Conservation (phyloP, 2,329 filamentous ascomycete genomes). For the Ceratocystis harringtonii region DNA sequence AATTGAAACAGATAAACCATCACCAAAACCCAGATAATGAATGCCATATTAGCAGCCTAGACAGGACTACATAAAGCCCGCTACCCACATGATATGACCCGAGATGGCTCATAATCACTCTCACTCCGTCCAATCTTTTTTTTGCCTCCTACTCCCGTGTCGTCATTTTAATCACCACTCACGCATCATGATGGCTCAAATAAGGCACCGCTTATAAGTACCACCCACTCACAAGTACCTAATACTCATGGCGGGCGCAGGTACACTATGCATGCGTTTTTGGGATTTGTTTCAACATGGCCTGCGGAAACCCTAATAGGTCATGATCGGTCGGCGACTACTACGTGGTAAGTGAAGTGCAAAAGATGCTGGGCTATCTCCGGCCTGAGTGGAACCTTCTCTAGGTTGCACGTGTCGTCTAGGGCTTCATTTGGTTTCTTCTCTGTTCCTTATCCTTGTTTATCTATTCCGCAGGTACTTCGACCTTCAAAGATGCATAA, state of each 20-base stretch:
- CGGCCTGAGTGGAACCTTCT: background rate
- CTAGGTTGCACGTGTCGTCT: background rate
- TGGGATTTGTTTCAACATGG: background rate
- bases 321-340: background rate
- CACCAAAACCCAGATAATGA: background rate
- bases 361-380: background rate
- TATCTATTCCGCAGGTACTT: background rate
- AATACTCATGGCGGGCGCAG: background rate
- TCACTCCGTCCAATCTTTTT: background rate
- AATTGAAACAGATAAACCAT: background rate
- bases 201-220: background rate
- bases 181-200: background rate
- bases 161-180: background rate
- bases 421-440: background rate
- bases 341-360: background rate
- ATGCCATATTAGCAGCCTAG: no score
- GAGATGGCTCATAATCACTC: background rate
- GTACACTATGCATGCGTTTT: background rate
- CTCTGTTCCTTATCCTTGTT: background rate
- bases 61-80: background rate
- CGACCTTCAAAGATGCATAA: no score
- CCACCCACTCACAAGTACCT: background rate
- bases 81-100: background rate
- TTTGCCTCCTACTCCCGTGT: background rate
- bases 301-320: background rate